Conservation (phyloP, 2,329 filamentous ascomycete species). For the Penicillium sp. region DNA sequence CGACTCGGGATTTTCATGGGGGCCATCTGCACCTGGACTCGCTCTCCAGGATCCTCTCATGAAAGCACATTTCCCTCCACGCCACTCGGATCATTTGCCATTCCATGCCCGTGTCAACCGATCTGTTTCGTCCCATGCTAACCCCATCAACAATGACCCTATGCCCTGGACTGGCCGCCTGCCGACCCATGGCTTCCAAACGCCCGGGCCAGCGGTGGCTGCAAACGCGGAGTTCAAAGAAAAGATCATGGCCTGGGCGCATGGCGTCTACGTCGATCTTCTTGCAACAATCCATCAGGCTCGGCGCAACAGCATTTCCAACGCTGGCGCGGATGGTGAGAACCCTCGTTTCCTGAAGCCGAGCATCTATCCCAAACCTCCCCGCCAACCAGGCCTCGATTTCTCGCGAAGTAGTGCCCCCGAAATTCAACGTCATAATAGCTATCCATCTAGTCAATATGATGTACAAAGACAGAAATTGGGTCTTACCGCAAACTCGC, state of each 20-base stretch:
- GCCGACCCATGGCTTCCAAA: conserved; percentile 21
- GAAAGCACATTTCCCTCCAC: conserved; percentile 36
- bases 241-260: conserved; percentile 63
- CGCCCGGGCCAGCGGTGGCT: conserved; percentile 20
- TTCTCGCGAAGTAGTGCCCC: conserved; percentile 37
- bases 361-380: conserved; percentile 58
- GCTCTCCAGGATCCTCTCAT: conserved; percentile 27
- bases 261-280: conserved; percentile 66
- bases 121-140: conserved; percentile 17
- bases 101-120: conserved; percentile 27
- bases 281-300: conserved; percentile 59
- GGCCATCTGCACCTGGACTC: conserved; percentile 24
- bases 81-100: conserved; percentile 33
- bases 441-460: conserved; percentile 37
- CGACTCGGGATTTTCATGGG: conserved; percentile 31
- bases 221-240: conserved; percentile 58
- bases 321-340: conserved; percentile 36
- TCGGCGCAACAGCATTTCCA: conserved; percentile 46
- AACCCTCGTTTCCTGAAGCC: conserved; percentile 47
- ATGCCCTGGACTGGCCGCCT: conserved; percentile 25
- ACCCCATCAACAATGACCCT: conserved; percentile 20
- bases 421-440: conserved; percentile 31
- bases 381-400: conserved; percentile 52
- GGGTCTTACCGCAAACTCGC: conserved; percentile 9
- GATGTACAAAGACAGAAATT: conserved; percentile 23